Evolutionary conservation across 805 yeast species (phyloP).

Genomic region (Wickerhamiella cacticola): DNA sequence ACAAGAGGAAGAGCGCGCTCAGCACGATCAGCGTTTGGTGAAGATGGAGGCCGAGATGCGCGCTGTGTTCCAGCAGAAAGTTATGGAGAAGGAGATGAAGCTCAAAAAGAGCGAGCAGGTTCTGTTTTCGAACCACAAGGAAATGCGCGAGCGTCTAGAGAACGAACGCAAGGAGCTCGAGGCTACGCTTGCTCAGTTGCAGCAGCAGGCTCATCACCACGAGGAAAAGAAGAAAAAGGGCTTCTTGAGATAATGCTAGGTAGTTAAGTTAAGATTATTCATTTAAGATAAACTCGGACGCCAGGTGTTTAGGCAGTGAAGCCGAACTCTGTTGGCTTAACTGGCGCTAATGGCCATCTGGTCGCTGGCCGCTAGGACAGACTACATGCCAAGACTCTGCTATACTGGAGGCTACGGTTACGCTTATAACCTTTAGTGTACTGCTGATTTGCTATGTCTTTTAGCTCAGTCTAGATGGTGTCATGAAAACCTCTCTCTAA

Average conservation of each 20-base stretch:
- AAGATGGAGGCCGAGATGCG: conserved; percentile 96
- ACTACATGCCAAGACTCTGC: too few relatives aligned
- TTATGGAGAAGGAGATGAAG: conserved; percentile 91
- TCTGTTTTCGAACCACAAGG: conserved; percentile 87
- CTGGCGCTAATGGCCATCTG: too few relatives aligned
- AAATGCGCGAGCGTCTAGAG: conserved; percentile 87
- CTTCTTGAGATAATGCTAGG: conserved; percentile 10
- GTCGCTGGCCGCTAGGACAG: too few relatives aligned
- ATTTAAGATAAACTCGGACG: too few relatives aligned
- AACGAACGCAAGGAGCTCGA: conserved; percentile 83
- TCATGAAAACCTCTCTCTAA: too few relatives aligned
- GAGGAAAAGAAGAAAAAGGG: conserved; percentile 18
- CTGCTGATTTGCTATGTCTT: too few relatives aligned
- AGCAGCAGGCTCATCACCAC: conserved; percentile 18
- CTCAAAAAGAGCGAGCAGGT: conserved; percentile 95
- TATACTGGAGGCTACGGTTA: too few relatives aligned
- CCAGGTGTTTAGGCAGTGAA: too few relatives aligned
- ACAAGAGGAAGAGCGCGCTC: conserved; percentile 84
- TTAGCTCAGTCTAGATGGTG: too few relatives aligned
- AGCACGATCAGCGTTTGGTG: conserved; percentile 87
- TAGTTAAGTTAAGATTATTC: neutral
- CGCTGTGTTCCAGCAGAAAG: conserved; percentile 90
- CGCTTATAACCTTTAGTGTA: too few relatives aligned
- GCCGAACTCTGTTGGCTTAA: too few relatives aligned
- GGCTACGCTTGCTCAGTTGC: conserved; percentile 71